Conservation (phyloP, 495 filamentous ascomycete species). For the Symbiotaphrina buchneri region DNA sequence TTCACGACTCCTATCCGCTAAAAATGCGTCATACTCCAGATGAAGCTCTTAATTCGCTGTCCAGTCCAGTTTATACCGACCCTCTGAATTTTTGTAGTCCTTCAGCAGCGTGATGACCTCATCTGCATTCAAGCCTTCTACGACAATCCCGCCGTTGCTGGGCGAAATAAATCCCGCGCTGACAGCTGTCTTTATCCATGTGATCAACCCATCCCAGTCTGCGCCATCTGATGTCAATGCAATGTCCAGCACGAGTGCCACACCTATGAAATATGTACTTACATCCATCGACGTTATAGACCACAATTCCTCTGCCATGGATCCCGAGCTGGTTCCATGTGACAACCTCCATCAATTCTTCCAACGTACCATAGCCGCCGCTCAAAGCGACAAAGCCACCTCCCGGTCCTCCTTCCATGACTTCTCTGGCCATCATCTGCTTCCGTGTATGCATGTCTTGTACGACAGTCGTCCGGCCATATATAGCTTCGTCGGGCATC, state of each 20-base stretch:
- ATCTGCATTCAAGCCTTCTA: constrained; percentile 45
- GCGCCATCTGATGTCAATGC: not conserved
- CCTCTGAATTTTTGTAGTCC: constrained; percentile 52
- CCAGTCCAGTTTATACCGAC: constrained; percentile 67
- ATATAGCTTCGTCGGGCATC: constrained; percentile 34
- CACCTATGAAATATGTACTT: not conserved
- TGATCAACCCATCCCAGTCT: constrained; percentile 62
- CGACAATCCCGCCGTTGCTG: constrained; percentile 49
- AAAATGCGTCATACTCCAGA: too few relatives aligned
- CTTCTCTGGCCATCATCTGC: constrained; percentile 71
- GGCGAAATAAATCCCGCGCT: constrained; percentile 48
- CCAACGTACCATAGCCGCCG: constrained; percentile 85
- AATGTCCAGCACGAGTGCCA: not conserved
- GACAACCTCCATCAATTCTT: constrained; percentile 88
- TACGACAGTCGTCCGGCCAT: constrained; percentile 69
- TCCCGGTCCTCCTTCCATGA: constrained; percentile 57
- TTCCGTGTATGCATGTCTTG: constrained; percentile 92
- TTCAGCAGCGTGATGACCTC: constrained; percentile 46
- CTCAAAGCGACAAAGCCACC: constrained; percentile 77
- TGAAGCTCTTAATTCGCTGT: constrained; percentile 43
- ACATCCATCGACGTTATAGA: constrained; percentile 68
- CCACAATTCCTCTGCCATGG: constrained; percentile 54
- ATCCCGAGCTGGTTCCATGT: constrained; percentile 98
- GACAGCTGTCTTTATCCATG: constrained; percentile 65
- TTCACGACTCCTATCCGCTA: too few relatives aligned